A percentile compares a stretch with the other conserved stretches of the same genome.
These are phyloP conservation scores for Lyophyllum semitale DNA, from an alignment of 768 basidiomycete species.

Conservation along the genomic window DNA sequence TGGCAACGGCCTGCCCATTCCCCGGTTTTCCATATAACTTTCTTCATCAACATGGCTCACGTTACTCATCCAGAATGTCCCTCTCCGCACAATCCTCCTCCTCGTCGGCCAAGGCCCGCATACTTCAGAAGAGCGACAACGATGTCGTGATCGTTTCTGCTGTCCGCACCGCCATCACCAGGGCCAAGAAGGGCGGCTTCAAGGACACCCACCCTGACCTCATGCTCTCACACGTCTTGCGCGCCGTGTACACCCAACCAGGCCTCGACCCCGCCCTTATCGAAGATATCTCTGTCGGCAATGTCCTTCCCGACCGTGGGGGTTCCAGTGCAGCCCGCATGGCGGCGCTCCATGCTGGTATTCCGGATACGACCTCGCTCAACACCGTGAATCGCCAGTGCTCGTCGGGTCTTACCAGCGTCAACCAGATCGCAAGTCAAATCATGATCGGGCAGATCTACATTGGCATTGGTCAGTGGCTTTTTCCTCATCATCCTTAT, in stretches of 20 bases:
- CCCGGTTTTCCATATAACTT: no score
- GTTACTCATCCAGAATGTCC: no score
- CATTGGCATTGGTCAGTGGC: conserved; percentile 79
- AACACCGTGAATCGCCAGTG: conserved; percentile 92
- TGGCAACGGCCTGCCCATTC: no score
- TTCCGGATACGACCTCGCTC: conserved; percentile 72
- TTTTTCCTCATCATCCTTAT: conserved; percentile 1
- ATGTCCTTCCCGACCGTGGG: conserved; percentile 85
- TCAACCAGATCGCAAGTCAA: conserved; percentile 80
- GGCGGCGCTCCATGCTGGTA: conserved; percentile 84
- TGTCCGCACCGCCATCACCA: conserved; percentile 89
- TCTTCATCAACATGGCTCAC: no score
- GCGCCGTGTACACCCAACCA: conserved; percentile 65
- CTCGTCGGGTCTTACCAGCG: conserved; percentile 82
- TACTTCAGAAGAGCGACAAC: conserved; percentile 75
- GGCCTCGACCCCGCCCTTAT: conserved; percentile 80
- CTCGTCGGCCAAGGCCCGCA: conserved; percentile 57
- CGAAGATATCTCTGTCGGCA: conserved; percentile 85
- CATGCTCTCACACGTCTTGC: conserved; percentile 74
- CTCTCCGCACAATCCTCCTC: no score
- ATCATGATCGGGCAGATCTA: conserved; percentile 83
- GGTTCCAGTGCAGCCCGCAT: conserved; percentile 84
- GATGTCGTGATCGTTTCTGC: conserved; percentile 92
- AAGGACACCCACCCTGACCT: conserved; percentile 88
- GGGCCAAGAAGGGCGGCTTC: conserved; percentile 88